phyloP scores from a whole-genome alignment of 306 rosid species.

The Biancaea sappan region DNA sequence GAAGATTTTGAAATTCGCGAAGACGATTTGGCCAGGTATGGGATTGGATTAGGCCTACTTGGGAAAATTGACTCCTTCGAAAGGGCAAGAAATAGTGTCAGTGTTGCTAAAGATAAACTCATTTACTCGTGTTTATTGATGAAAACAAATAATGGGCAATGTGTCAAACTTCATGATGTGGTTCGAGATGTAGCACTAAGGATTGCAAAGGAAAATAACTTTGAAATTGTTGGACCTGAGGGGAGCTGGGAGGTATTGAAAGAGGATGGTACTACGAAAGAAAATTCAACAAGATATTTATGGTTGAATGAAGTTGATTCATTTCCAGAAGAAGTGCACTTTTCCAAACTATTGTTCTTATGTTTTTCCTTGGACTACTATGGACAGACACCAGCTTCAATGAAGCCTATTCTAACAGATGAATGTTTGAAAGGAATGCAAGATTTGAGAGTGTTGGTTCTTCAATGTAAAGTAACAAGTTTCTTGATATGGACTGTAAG shows the following conservation, averaged over 20 bases:
- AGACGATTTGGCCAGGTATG: neutral
- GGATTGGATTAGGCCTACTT: neutral
- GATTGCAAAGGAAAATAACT: neutral
- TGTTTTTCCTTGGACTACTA: no score
- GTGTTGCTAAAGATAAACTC: neutral
- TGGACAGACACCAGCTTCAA: accelerated
- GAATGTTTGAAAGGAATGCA: neutral
- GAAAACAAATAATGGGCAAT: neutral
- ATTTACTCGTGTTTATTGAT: neutral
- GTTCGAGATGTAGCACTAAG: neutral
- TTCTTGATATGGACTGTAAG: no score
- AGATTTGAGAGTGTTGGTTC: neutral
- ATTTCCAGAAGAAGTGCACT: no score
- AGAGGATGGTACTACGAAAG: neutral
- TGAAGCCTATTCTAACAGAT: no score
- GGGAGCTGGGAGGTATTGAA: no score
- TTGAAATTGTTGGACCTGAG: neutral
- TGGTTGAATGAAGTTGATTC: neutral
- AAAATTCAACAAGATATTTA: neutral
- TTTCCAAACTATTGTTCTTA: neutral
- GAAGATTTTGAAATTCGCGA: neutral
- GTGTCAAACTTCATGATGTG: neutral
- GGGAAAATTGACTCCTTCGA: neutral
- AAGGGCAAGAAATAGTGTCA: neutral
- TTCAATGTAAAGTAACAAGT: no score